Base-by-base conservation (phyloP, 2,329 filamentous ascomycete genomes). In the Arthroderma sp. region DNA sequence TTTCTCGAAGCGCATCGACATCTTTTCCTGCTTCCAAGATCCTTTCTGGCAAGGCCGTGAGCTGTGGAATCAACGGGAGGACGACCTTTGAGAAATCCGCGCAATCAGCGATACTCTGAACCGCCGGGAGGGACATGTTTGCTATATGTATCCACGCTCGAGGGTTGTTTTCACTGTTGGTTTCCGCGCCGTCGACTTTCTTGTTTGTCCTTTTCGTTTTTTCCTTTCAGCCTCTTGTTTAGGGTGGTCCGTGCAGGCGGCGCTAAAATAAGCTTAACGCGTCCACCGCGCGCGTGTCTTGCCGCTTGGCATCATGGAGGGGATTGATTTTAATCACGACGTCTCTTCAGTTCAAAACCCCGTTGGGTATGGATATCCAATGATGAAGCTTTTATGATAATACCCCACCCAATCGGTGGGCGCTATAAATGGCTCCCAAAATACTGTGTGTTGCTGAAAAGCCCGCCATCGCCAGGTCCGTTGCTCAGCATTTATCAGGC, bases 401-500 rank as follows among this genome's bases (percentile, higher is more conserved):
- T 44, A 47, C 50, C 44, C 33, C 43, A 42, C 32, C 42, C 45
- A 40, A 40, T 34, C 48, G 34, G 46, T 39, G 42, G 42, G 28
- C 11, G 29, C 31, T 44, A 50, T 22, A 47, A 39, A 69, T 68
- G 66, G 60, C 60, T 49, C 63, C 61, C 44, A 77, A 73, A 55
- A 77, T 86, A 48, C 69, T 88, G 43, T 87, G 83, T 59, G 82
- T 88, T 53, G 83, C 83, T 48, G 83, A 88, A 64, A 88, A 98
- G 73, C 87, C 87, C 32, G 94, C 89, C 36, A 95, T 98, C 51
- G 86, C 91, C 47, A 95, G 91, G 66, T 87, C 89, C 33, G 89
- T 98, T 41, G 86, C 91, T 34, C 77, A 80, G 47, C 89, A 96
- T 69, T 74, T 98, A 29, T 84, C 83, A 30, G 89, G 91, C 41